Percentiles rank a stretch among this genome's conserved stretches.
Conservation (phyloP, 2,329 filamentous ascomycete genomes). For the Phyllachora maydis region DNA sequence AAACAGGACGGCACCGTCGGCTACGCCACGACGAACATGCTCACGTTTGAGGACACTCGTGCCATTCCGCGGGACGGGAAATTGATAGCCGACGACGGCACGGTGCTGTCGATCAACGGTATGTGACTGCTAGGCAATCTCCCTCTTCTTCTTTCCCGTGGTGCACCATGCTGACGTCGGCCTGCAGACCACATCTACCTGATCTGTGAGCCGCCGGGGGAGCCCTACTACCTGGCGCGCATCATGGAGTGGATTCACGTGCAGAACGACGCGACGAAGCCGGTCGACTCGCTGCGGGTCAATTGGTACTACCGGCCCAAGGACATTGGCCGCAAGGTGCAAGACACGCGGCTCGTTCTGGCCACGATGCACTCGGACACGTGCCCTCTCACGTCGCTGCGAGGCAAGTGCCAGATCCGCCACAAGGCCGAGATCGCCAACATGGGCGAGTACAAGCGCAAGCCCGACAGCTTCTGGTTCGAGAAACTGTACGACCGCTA, state of each 20-base stretch:
- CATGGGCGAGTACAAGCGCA: slow-evolving; percentile 67
- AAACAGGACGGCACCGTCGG: slow-evolving; percentile 13
- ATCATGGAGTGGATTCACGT: slow-evolving; percentile 95
- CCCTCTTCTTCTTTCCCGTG: slow-evolving; percentile 1
- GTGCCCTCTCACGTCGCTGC: slow-evolving; percentile 75
- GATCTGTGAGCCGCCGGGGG: slow-evolving; percentile 89
- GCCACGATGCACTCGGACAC: slow-evolving; percentile 98
- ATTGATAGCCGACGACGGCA: slow-evolving; percentile 80
- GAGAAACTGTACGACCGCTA: slow-evolving; percentile 96
- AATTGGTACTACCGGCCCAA: slow-evolving; percentile 98
- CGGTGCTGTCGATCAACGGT: slow-evolving; percentile 70
- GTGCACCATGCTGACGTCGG: slow-evolving; percentile 4
- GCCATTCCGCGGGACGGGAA: slow-evolving; percentile 52
- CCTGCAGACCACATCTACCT: slow-evolving; percentile 68
- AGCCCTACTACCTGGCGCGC: slow-evolving; percentile 91
- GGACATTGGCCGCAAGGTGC: slow-evolving; percentile 81
- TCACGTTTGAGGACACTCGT: slow-evolving; percentile 61
- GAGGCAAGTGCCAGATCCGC: slow-evolving; percentile 79
- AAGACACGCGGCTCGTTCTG: slow-evolving; percentile 79
- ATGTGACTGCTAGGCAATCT: slow-evolving; percentile 21
- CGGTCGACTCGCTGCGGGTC: slow-evolving; percentile 72
- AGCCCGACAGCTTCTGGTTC: slow-evolving; percentile 82
- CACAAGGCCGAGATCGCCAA: slow-evolving; percentile 74
- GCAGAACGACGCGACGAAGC: slow-evolving; percentile 50
- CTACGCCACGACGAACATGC: slow-evolving; percentile 59